Evolutionary conservation across 208 protist genomes (phyloP).

Genomic region (Acanthamoeba quina): DNA sequence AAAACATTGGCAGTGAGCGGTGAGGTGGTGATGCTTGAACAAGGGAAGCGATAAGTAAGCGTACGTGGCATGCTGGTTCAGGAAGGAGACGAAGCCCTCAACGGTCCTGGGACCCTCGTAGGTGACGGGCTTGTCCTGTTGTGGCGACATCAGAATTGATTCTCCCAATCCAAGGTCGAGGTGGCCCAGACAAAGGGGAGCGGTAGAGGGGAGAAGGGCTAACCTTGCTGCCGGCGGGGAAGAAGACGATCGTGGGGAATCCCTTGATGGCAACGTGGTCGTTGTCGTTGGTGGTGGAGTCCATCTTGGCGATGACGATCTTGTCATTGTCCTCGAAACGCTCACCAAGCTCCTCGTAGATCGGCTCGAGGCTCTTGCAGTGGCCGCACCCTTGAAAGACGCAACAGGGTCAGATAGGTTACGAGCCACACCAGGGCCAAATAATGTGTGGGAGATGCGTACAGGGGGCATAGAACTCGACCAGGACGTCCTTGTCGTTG

Average conservation of each 20-base stretch:
- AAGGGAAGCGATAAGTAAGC: background rate
- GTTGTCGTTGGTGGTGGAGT: constrained; percentile 86
- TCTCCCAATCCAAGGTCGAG: too few relatives aligned
- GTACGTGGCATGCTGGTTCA: constrained; percentile 74
- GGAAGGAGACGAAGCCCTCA: constrained; percentile 72
- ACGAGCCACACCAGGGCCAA: background rate
- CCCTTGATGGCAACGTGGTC: constrained; percentile 76
- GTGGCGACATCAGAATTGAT: background rate
- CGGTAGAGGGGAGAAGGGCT: background rate
- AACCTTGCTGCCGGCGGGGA: constrained; percentile 71
- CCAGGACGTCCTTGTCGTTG: constrained; percentile 84
- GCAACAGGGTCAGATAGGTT: background rate
- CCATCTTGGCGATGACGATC: constrained; percentile 87
- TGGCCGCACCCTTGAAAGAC: constrained; percentile 94
- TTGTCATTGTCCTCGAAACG: constrained; percentile 78
- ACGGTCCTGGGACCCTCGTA: constrained; percentile 77
- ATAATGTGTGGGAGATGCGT: background rate
- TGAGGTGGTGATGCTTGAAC: background rate
- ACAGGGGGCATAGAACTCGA: constrained; percentile 97
- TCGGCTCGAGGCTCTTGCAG: constrained; percentile 89
- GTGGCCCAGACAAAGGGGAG: background rate
- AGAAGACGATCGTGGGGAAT: constrained; percentile 87
- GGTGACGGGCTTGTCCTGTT: constrained; percentile 48
- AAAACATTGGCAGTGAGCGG: background rate
- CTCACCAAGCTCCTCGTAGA: constrained; percentile 84